Conservation (phyloP, 768 basidiomycete species). For the Antrodiella citrinella region DNA sequence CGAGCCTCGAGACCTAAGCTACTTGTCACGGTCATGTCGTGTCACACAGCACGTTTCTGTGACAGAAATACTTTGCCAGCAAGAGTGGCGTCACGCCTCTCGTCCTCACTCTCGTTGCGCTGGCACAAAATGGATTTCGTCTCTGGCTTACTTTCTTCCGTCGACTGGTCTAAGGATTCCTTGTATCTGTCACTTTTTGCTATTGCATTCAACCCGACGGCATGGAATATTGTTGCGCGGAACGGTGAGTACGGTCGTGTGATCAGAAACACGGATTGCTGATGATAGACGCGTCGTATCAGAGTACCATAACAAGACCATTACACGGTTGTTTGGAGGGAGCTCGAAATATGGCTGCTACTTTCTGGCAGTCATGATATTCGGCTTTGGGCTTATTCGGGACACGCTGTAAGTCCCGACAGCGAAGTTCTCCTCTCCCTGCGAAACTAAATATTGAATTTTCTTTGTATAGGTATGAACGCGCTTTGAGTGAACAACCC, state of each 20-base stretch:
- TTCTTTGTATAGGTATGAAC: slow-evolving; percentile 49
- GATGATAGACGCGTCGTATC: background rate
- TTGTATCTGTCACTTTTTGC: slow-evolving; percentile 57
- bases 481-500: slow-evolving; percentile 74
- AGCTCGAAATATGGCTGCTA: slow-evolving; percentile 75
- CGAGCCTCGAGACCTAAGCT: no score
- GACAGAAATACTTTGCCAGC: no score
- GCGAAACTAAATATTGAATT: background rate
- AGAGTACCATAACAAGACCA: slow-evolving; percentile 82
- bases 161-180: slow-evolving; percentile 62
- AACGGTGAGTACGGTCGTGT: slow-evolving; percentile 65
- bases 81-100: no score
- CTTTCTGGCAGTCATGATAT: slow-evolving; percentile 77
- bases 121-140: slow-evolving; percentile 11
- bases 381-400: slow-evolving; percentile 76
- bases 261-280: background rate
- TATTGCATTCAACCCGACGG: slow-evolving; percentile 86
- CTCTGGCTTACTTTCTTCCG: slow-evolving; percentile 22
- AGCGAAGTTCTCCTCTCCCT: background rate
- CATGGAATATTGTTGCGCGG: slow-evolving; percentile 92
- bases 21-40: no score
- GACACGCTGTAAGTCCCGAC: slow-evolving; percentile 65
- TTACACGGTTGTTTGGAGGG: slow-evolving; percentile 77
- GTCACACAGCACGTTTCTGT: no score
- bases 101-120: no score